Evolutionary conservation across 306 rosid genomes (phyloP), one percentile per base, ranked within the genome.

Genomic region (Luffa aegyptiaca): DNA sequence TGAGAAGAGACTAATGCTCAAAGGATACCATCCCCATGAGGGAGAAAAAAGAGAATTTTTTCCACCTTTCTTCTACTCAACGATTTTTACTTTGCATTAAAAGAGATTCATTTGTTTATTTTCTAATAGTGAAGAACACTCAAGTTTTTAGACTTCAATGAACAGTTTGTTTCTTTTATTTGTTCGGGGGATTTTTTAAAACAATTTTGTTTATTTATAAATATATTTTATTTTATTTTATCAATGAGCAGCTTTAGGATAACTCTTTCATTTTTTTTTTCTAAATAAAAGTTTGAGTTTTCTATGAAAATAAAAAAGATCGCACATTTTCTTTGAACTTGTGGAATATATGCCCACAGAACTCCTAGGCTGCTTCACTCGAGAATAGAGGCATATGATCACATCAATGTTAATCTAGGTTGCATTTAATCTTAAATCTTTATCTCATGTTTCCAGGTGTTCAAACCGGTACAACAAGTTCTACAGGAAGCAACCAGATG

Each of bases 401-500:
- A 64, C n/a, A 16, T 36, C 46, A 12, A 64, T 46, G 75, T 42
- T 35, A 75, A 10, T 5, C 36, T 36, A 53, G 64, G 26, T 18
- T 55, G 31, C 68, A 65, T 42, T 65, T 63, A 17, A 49, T 72
- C 31, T 63, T 2, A 56, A 59, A 3, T n/a, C 44, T 78, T 14
- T 57, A 49, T 59, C 48, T 51, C 73, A 72, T 68, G 70, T 83
- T 85, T 76, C 84, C 87, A 95, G 99, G 88, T 65, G 92, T 88
- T 79, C 99, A 93, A 87, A 91, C 77, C 83, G 97, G 96, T 57
- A 85, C 91, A 18, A 76, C 96, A 49, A 87, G 86, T 78, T 84
- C 97, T 39, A 90, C 91, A 48, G 99, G 98, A 84, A 95, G 89
- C 85, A 87, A 94, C 57, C 97, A 92, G 84, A 87, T 95, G 91